Evolutionary conservation across 2,329 filamentous ascomycete genomes (phyloP).

Genomic region (Colletotrichum zoysiae): DNA sequence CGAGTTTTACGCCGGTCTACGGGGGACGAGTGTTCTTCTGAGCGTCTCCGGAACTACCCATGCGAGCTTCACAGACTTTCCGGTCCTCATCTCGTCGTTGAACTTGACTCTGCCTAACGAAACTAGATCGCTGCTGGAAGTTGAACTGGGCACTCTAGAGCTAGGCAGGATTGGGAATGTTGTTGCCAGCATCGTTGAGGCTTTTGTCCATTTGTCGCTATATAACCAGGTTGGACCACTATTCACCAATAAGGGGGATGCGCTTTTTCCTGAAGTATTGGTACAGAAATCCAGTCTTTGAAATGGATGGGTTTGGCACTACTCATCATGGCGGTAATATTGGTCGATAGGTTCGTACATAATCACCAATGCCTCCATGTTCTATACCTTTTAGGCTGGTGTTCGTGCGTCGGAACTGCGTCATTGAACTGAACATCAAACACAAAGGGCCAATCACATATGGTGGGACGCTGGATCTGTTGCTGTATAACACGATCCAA

Average conservation of each 20-base stretch:
- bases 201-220: slow-evolving; percentile 21
- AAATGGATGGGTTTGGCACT: background rate
- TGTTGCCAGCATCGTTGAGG: slow-evolving; percentile 16
- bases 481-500: background rate
- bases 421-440: background rate
- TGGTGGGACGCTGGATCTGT: no score
- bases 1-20: slow-evolving; percentile 47
- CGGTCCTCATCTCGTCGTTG: slow-evolving; percentile 46
- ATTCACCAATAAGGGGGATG: slow-evolving; percentile 11
- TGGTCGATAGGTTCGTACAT: background rate
- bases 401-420: background rate
- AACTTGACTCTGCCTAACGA: slow-evolving; percentile 43
- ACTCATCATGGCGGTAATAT: no score
- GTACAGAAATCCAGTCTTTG: slow-evolving; percentile 1
- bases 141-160: slow-evolving; percentile 40
- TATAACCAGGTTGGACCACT: background rate
- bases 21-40: slow-evolving; percentile 46
- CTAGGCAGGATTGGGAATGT: slow-evolving; percentile 16
- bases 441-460: background rate
- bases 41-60: slow-evolving; percentile 47
- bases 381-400: background rate
- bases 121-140: slow-evolving; percentile 17
- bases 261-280: slow-evolving; percentile 14
- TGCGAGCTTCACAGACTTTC: slow-evolving; percentile 50
- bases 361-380: background rate